Evolutionary conservation across 2,329 filamentous ascomycete species (phyloP), one percentile per base, ranked within the genome.

Genomic region (Aspergillus hiratsukae): DNA sequence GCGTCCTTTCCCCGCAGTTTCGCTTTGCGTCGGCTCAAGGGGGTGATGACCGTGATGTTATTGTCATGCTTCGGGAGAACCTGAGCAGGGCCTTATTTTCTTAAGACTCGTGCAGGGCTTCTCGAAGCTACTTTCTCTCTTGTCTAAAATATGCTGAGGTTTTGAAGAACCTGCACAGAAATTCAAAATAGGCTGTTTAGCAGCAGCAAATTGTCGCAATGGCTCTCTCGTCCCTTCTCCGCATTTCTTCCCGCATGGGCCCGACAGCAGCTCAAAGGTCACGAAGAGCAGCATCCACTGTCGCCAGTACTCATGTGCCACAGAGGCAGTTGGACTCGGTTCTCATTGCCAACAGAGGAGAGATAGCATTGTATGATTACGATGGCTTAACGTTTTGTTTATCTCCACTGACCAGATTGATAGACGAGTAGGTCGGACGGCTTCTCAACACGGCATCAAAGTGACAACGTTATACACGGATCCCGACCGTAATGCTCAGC

Each of bases 391-490:
- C 5, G 5, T 14, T 21, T 7, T 57, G 54, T 62, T 61, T 45
- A 45, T 51, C 19, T 56, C 65, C 48, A 60, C 49, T 54, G 14
- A 27, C 31, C 43, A 17, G 21, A 23, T 27, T 23, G 37, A 25
- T 43, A 83, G 81, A 60, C 89, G 94, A 64, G 94, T 99, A 64
- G 89, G 92, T 63, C 85, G 87, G 63, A 99, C 94, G 23, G 94
- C 94, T 35, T 82, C 89, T 51, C 85, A 88, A 61, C 88, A 96
- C 70, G 93, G 94, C 56, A 96, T 99, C 69, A 86, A 87, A 60
- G 96, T 93, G 19, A 97, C 93, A 0, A 97, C 93, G 0, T 83
- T 99, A 57, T 99, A 96, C 76, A 99, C 94, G 7, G 90, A 96
- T 63, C 90, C 93, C 41, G 94, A 99, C 73, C 87, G 89, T 56